Base-by-base conservation (phyloP, 1,284 basidiomycete genomes). In the Marasmius tenuissimus region DNA sequence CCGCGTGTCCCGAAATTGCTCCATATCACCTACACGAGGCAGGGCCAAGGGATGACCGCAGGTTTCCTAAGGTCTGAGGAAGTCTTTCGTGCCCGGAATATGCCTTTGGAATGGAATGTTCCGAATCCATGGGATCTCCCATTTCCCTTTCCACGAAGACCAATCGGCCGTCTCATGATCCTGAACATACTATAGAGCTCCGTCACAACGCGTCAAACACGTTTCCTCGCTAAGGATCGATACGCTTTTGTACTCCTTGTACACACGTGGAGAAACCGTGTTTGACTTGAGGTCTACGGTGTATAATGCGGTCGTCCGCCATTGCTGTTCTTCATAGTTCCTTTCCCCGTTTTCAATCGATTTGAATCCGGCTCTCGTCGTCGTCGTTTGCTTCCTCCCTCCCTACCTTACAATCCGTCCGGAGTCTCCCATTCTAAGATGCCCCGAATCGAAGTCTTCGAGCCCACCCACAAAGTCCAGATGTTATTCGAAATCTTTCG, bases 211-310 rank as follows among this genome's bases (percentile, higher is more conserved):
- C 42, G 42, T 47, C 48, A n/a, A 58, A 48, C 56, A 58, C 56
- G 33, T 34, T 34, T 56, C 48, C 37, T 40, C 37, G 55, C 40
- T 16, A 40, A 42, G 42, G 48, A 16, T 34, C 11, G 27, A 55
- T 50, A 42, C 22, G 4, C 39, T 39, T 40, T 47, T 45, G 16
- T 22, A 54, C 45, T 49, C 57, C 52, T 27, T 45, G 20, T 35
- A 40, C 20, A 59, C 62, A 63, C 62, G 62, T 63, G 62, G 60
- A 49, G 18, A 55, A 42, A 50, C 57, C 62, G 57, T 60, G 62
- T 60, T 27, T 18, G 38, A 34, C 45, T 33, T 16, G 34, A 34
- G 42, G 40, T 45, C 20, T n/a, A 47, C 52, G 34, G 37, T 33
- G 57, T 58, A 58, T 48, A 45, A 58, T 58, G 48, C 42, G 42